A percentile compares a stretch with the other conserved stretches of the same genome.
Conservation (phyloP, 805 yeast genomes). For the Saccharomycopsis amapae region DNA sequence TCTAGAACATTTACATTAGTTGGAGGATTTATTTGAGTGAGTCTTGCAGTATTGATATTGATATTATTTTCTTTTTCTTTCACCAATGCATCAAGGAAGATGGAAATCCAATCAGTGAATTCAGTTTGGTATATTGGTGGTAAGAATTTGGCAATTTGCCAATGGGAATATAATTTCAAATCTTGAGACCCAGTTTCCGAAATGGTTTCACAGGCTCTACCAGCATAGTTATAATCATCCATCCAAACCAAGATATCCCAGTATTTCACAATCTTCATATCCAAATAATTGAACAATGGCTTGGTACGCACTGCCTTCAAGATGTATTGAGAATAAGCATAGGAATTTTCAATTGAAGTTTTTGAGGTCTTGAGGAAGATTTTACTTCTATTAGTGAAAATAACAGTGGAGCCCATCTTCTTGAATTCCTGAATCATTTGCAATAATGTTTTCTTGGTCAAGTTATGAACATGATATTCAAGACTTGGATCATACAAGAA, state of each 20-base stretch:
- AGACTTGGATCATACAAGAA: conserved; percentile 68
- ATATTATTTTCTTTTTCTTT: conserved; percentile 39
- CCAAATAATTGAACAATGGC: conserved; percentile 78
- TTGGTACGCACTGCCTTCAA: conserved; percentile 70
- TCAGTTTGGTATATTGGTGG: conserved; percentile 75
- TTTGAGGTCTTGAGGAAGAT: conserved; percentile 69
- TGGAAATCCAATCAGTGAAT: conserved; percentile 79
- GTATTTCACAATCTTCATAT: conserved; percentile 61
- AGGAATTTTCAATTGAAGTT: conserved; percentile 74
- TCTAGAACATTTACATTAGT: not conserved
- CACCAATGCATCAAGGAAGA: conserved; percentile 64
- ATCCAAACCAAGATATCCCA: conserved; percentile 97
- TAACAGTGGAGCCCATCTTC: conserved; percentile 68
- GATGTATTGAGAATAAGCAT: conserved; percentile 83
- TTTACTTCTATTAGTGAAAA: conserved; percentile 75
- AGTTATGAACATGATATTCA: conserved; percentile 80
- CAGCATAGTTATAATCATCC: conserved; percentile 86
- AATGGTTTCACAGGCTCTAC: conserved; percentile 42
- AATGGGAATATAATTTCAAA: conserved; percentile 37
- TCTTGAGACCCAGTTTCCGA: conserved; percentile 33
- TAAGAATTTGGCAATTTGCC: conserved; percentile 74
- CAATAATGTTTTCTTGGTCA: conserved; percentile 72
- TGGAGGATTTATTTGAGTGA: conserved; percentile 42
- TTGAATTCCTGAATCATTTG: conserved; percentile 59
- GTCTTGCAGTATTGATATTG: conserved; percentile 42